A percentile compares a stretch with the other conserved stretches of the same genome.
Conservation (phyloP, 1,284 basidiomycete genomes). For the Tranzscheliella williamsii region DNA sequence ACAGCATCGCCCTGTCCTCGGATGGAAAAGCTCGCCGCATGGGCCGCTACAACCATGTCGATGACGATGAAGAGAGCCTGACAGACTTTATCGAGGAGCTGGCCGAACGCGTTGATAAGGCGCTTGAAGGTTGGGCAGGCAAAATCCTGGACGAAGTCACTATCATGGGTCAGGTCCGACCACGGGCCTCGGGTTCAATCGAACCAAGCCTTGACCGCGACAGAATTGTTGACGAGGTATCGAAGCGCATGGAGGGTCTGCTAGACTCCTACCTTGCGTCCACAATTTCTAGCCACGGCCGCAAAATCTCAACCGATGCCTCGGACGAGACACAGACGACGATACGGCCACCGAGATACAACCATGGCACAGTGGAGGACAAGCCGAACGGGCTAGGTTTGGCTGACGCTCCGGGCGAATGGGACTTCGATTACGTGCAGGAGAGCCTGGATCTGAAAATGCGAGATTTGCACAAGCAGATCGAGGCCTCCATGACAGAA, state of each 20-base stretch:
- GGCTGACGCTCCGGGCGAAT: conserved; percentile 36
- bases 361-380: conserved; percentile 2
- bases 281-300: conserved; percentile 5
- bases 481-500: conserved; percentile 26
- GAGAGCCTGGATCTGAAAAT: conserved; percentile 44
- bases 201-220: conserved; percentile 12
- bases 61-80: conserved; percentile 39
- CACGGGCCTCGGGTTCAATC: conserved; percentile 2
- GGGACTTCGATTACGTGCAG: conserved; percentile 52
- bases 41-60: conserved; percentile 3
- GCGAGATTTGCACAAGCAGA: conserved; percentile 22
- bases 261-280: conserved; percentile 12
- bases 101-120: conserved; percentile 43
- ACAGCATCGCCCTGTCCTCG: conserved; percentile 12
- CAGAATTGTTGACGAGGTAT: conserved; percentile 17
- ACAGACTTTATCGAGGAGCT: conserved; percentile 53
- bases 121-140: conserved; percentile 53
- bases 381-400: conserved; percentile 9
- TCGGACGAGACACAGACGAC: conserved; percentile 42
- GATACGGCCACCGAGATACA: conserved; percentile 10
- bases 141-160: conserved; percentile 55
- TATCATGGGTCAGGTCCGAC: conserved; percentile 53
- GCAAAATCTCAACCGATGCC: conserved; percentile 8
- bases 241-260: conserved; percentile 14
- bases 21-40: conserved; percentile 8